Evolutionary conservation across 768 basidiomycete species (phyloP), one percentile per base, ranked within the genome.

Genomic region (Tylopilus subfusipes): DNA sequence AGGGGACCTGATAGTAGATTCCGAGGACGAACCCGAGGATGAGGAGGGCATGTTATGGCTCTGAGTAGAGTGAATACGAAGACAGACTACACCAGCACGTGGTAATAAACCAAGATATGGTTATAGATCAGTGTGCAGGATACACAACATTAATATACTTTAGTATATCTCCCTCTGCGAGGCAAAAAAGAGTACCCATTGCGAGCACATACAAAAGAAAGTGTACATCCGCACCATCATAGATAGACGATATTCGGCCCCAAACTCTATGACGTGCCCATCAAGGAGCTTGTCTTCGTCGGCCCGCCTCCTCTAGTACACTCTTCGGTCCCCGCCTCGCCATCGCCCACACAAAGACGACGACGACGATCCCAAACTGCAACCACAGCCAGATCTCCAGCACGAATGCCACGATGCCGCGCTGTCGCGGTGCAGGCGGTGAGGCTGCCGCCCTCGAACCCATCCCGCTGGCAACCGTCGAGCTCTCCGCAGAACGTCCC

Each of bases 361-460:
- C 51, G 30, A 92, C 77, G 58, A 93, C 82, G 56, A 91, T 76
- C 9, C 68, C 74, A 64, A 93, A 91, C 69, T 93, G 91, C 55
- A 91, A 67, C 88, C 90, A 90, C 58, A 93, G 69, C 91, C 91
- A 93, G 21, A 88, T 66, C 71, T 90, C 87, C 46, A 93, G 62
- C 58, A 91, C 67, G 46, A 86, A 70, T 38, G 66, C 71, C 31
- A 73, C 72, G 21, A 76, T 56, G 8, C 69, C 63, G 7, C 75
- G 72, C 16, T 69, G 63, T 53, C 66, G 69, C 0, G 68, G 66
- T 16, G 51, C 48, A 19, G 52, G 38, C 18, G 52, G n/a, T 5
- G 62, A 55, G 54, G 59, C 55, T 52, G 53, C 47, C 25, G 52
- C 42, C 30, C 46, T 44, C 6, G 59, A 58, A n/a, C 25, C 57